phyloP scores from a whole-genome alignment of 371 early-diverging fungal species.

The Actinomucor elegans region DNA sequence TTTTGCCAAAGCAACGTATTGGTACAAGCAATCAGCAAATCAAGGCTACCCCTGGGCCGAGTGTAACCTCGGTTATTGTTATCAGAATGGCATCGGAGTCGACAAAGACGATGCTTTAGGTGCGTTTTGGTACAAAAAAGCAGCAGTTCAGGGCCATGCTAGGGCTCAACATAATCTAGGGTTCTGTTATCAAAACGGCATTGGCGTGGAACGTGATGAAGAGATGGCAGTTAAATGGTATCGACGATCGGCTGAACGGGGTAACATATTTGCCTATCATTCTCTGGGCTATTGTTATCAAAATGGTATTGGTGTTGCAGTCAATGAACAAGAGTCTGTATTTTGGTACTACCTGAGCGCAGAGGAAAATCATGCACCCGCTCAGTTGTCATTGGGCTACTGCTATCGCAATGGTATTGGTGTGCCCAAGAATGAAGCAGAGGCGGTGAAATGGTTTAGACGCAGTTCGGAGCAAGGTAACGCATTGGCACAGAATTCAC shows the following conservation, averaged over 20 bases:
- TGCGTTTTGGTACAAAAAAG: constrained; percentile 80
- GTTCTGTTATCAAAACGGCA: constrained; percentile 80
- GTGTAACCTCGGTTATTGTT: constrained; percentile 86
- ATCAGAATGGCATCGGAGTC: constrained; percentile 86
- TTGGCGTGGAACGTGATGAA: constrained; percentile 67
- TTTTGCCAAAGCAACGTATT: constrained; percentile 38
- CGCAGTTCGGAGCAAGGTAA: constrained; percentile 70
- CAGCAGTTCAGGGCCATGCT: constrained; percentile 81
- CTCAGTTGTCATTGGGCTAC: constrained; percentile 81
- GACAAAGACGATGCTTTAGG: constrained; percentile 75
- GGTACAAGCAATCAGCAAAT: constrained; percentile 75
- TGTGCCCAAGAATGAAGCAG: constrained; percentile 59
- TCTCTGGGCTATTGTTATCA: constrained; percentile 74
- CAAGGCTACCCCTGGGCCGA: constrained; percentile 60
- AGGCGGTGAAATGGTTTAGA: constrained; percentile 71
- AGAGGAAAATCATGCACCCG: constrained; percentile 64
- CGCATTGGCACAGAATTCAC: constrained; percentile 77
- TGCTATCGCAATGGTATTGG: constrained; percentile 79
- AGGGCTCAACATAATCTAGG: constrained; percentile 87
- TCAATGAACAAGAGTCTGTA: constrained; percentile 67
- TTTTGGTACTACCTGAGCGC: constrained; percentile 73
- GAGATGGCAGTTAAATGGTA: constrained; percentile 70
- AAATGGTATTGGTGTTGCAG: constrained; percentile 18
- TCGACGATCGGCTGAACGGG: constrained; percentile 67
- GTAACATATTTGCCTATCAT: constrained; percentile 76